A percentile compares a stretch with the other conserved stretches of the same genome.
Evolutionary conservation across 208 protist species (phyloP).

Genomic region (Trypanosoma cruzi): DNA sequence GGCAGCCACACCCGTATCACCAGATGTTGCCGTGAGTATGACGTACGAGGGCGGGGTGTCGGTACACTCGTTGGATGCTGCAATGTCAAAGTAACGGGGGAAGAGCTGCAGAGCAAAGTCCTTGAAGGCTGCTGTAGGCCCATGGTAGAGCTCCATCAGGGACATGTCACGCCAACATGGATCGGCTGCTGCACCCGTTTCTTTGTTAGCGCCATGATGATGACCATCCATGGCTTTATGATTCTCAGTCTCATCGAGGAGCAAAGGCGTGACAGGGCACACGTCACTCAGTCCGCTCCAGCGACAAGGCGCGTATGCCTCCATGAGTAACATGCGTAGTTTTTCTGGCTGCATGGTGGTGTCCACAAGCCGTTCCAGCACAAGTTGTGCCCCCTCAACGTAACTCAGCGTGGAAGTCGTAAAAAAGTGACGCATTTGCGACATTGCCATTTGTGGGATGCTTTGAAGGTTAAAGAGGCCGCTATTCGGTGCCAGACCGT

Average conservation of each 20-base stretch:
- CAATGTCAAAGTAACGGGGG: slow-evolving; percentile 77
- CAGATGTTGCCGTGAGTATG: slow-evolving; percentile 90
- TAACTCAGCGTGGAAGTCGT: slow-evolving; percentile 55
- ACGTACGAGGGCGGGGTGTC: slow-evolving; percentile 38
- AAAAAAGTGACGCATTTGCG: slow-evolving; percentile 62
- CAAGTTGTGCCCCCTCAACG: slow-evolving; percentile 60
- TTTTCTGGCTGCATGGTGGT: slow-evolving; percentile 44
- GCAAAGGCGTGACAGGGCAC: slow-evolving; percentile 58
- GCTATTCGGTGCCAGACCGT: slow-evolving; percentile 78
- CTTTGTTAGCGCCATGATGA: too few relatives aligned
- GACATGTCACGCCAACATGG: slow-evolving; percentile 4
- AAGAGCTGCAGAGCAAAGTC: slow-evolving; percentile 93
- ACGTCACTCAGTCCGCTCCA: slow-evolving; percentile 61
- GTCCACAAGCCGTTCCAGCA: slow-evolving; percentile 84
- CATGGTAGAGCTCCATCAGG: slow-evolving; percentile 89
- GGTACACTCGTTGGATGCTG: slow-evolving; percentile 15
- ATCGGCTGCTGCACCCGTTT: neutral
- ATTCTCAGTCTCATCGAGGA: slow-evolving; percentile 21
- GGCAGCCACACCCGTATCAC: slow-evolving; percentile 88
- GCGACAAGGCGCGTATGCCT: slow-evolving; percentile 70
- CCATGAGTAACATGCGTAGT: slow-evolving; percentile 55
- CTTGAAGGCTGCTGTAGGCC: slow-evolving; percentile 92
- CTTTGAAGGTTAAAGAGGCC: slow-evolving; percentile 76
- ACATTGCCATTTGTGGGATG: slow-evolving; percentile 63
- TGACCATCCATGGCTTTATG: neutral